These are phyloP conservation scores for Tricholoma saponaceum DNA, from an alignment of 768 basidiomycete genomes.

Conservation along the genomic window DNA sequence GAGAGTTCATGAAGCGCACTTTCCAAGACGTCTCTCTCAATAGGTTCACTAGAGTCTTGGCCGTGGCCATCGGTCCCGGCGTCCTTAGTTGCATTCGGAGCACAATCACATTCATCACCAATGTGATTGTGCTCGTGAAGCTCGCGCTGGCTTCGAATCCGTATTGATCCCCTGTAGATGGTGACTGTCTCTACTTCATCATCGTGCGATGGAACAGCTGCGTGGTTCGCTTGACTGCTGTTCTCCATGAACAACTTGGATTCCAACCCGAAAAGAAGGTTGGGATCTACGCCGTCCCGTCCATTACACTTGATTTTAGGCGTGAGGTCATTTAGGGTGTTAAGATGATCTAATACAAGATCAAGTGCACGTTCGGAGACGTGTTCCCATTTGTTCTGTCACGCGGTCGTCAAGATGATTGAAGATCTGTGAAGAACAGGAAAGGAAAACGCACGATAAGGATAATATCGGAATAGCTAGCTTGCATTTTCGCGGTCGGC, in stretches of 20 bases:
- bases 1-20: slow-evolving; percentile 48
- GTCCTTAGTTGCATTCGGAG: slow-evolving; percentile 4
- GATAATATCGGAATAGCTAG: slow-evolving; percentile 92
- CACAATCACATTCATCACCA: slow-evolving; percentile 16
- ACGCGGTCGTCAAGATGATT: background rate
- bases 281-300: slow-evolving; percentile 65
- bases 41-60: slow-evolving; percentile 12
- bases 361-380: slow-evolving; percentile 77
- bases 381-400: slow-evolving; percentile 88
- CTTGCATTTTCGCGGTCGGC: slow-evolving; percentile 89
- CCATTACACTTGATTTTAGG: slow-evolving; percentile 75
- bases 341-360: slow-evolving; percentile 78
- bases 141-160: slow-evolving; percentile 7
- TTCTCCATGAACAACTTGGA: slow-evolving; percentile 63
- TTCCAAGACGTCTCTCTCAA: slow-evolving; percentile 36
- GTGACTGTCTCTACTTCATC: slow-evolving; percentile 86
- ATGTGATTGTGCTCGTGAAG: slow-evolving; percentile 6
- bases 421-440: background rate
- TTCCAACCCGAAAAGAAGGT: slow-evolving; percentile 85
- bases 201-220: slow-evolving; percentile 41
- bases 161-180: slow-evolving; percentile 42
- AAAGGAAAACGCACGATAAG: slow-evolving; percentile 55
- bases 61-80: background rate
- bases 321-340: slow-evolving; percentile 86
- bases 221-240: slow-evolving; percentile 12